Evolutionary conservation across 1,284 basidiomycete genomes (phyloP), one percentile per base, ranked within the genome.

Genomic region (Ustilago loliicola): DNA sequence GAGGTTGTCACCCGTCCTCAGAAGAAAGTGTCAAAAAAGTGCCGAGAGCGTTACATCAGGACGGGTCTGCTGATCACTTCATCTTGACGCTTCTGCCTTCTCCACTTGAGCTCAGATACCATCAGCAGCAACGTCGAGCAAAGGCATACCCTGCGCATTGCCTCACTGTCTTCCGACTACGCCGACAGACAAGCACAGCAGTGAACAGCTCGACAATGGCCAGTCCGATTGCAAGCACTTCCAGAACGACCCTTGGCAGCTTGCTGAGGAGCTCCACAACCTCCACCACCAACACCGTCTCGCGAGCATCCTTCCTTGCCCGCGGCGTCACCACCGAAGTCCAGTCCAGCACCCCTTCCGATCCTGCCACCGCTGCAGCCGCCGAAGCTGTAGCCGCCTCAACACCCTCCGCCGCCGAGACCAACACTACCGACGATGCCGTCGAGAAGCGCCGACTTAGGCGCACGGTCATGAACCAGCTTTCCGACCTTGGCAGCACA

Each of bases 401-500:
- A 6, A 17, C 48, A 27, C 48, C 48, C 17, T 3, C 57, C 19
- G 40, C 57, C 47, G 50, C 51, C 51, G 66, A 54, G 19, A 61
- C 30, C 52, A 56, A 64, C 47, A 56, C 60, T 54, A 29, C 29
- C 42, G 61, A 61, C 2, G 63, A 66, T 23, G 68, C 80, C 19
- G 51, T 66, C 42, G 61, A 78, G 23, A 60, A 48, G 50, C 77
- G 80, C 10, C 71, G 77, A 17, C 72, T 80, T 52, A 62, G 66
- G 40, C 78, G 79, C 56, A 67, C 69, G 47, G 68, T 81, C 71
- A 93, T 91, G 72, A 89, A 92, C 70, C 87, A 90, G 32, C 90
- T 95, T 70, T 89, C 89, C 47, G 86, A 90, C 60, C 91, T 93
- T 83, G 94, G 94, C 32, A 95, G 94, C 29, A 91, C 91, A 0